Base-by-base conservation (phyloP, 371 early-diverging fungal genomes). In the Chytridium lagenaria region DNA sequence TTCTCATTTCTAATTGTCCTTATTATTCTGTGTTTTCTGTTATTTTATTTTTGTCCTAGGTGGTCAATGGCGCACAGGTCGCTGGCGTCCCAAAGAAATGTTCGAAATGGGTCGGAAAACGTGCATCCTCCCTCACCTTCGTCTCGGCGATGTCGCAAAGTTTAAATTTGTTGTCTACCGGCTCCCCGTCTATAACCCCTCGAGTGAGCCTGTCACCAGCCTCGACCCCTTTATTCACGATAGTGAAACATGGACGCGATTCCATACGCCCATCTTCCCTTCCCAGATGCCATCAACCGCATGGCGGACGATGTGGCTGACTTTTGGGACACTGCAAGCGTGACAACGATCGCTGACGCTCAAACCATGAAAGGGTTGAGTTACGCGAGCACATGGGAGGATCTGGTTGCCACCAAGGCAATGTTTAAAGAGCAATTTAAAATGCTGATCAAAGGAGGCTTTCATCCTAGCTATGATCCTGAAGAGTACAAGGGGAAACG, bases 91-190 rank as follows among this genome's bases (percentile, higher is more conserved):
- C 30, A 74, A 74, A 23, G 76, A 80, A 66, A 68, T 84, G 61
- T 84, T 84, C 71, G 76, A 77, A 12, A 23, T 50, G 26, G 79
- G 76, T 34, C 68, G 83, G 3, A 67, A 76, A 16, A 84, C 85
- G 0, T 84, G 85, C 72, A 78, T 75, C 15, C 74, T 84, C 10
- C 78, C 83, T 22, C 85, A 84, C 66, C 71, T 82, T 39, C 79
- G 85, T 26, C 73, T 82, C 59, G 85, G 85, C 39, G 70, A 72
- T 36, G 33, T 34, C 52, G 3, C 66, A 7, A 38, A 66, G 26
- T 66, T 66, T 44, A 7, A 30, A 3, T 66, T 66, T 40, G 66
- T 66, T 7, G 3, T 3, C 44, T 66, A 66, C 66, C 66, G 66
- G 23, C 10, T 66, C 40, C 66, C 66, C 49, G 66, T 66, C 66